Conservation (phyloP, 2,329 filamentous ascomycete genomes). For the Neurospora sp. region DNA sequence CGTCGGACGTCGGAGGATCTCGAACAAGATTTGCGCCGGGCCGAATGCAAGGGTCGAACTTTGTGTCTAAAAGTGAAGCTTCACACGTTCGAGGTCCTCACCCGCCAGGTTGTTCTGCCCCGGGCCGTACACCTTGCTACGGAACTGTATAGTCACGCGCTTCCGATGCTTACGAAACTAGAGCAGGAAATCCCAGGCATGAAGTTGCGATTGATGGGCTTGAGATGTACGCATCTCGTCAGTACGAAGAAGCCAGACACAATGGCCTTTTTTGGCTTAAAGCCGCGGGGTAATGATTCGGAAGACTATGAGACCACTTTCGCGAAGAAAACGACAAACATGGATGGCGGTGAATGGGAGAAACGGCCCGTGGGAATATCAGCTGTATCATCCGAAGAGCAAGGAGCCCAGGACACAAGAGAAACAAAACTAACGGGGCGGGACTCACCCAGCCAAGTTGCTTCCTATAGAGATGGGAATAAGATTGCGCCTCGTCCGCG, state of each 20-base stretch:
- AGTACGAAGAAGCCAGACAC: constrained; percentile 74
- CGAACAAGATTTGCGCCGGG: constrained; percentile 71
- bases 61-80: constrained; percentile 87
- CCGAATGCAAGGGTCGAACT: constrained; percentile 81
- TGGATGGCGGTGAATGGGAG: constrained; percentile 48
- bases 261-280: constrained; percentile 68
- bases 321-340: constrained; percentile 1
- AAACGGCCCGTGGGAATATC: constrained; percentile 51
- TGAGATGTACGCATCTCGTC: constrained; percentile 79
- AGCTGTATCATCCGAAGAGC: constrained; percentile 29
- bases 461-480: constrained; percentile 34
- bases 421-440: not conserved
- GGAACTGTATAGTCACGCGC: constrained; percentile 70
- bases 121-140: constrained; percentile 63
- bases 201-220: constrained; percentile 75
- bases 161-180: constrained; percentile 76
- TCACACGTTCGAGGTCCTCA: constrained; percentile 86
- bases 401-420: not conserved
- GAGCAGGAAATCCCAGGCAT: constrained; percentile 74
- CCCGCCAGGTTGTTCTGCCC: constrained; percentile 66
- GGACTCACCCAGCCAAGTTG: not conserved
- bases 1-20: constrained; percentile 74
- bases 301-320: constrained; percentile 4
- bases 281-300: constrained; percentile 22
- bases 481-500: constrained; percentile 43